Evolutionary conservation across 805 yeast genomes (phyloP).

Genomic region (Kodamaea kaohsiungensis): DNA sequence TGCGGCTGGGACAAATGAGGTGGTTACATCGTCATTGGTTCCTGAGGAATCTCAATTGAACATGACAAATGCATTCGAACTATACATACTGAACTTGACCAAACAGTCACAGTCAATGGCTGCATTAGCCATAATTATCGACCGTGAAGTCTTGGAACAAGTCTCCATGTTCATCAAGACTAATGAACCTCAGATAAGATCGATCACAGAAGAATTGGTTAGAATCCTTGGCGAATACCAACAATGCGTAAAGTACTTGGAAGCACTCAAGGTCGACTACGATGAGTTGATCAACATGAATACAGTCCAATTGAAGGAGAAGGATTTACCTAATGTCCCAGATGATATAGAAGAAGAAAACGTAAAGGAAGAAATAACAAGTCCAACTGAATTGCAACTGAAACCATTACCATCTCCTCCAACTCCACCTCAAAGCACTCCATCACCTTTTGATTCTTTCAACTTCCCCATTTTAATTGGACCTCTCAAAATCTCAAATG

Average conservation of each 20-base stretch:
- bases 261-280: slow-evolving; percentile 29
- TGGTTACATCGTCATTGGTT: background rate
- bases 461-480: slow-evolving; percentile 37
- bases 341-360: slow-evolving; percentile 4
- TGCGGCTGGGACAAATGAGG: background rate
- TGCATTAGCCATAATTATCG: slow-evolving; percentile 34
- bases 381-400: background rate
- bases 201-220: slow-evolving; percentile 22
- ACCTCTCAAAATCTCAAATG: slow-evolving; percentile 18
- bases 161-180: slow-evolving; percentile 36
- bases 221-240: slow-evolving; percentile 28
- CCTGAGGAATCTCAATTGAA: background rate
- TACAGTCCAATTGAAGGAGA: slow-evolving; percentile 8
- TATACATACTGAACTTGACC: slow-evolving; percentile 20
- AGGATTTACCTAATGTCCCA: slow-evolving; percentile 29
- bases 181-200: slow-evolving; percentile 35
- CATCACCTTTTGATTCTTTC: slow-evolving; percentile 15
- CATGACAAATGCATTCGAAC: slow-evolving; percentile 12
- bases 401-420: background rate
- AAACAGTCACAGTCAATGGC: slow-evolving; percentile 25
- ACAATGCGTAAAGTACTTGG: slow-evolving; percentile 24
- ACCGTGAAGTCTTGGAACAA: slow-evolving; percentile 32
- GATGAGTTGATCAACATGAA: slow-evolving; percentile 28
- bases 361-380: slow-evolving; percentile 1
- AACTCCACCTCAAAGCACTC: slow-evolving; percentile 2